Evolutionary conservation across 169 alveolate species (phyloP), one percentile per base, ranked within the genome.

Genomic region (Theileria parva): DNA sequence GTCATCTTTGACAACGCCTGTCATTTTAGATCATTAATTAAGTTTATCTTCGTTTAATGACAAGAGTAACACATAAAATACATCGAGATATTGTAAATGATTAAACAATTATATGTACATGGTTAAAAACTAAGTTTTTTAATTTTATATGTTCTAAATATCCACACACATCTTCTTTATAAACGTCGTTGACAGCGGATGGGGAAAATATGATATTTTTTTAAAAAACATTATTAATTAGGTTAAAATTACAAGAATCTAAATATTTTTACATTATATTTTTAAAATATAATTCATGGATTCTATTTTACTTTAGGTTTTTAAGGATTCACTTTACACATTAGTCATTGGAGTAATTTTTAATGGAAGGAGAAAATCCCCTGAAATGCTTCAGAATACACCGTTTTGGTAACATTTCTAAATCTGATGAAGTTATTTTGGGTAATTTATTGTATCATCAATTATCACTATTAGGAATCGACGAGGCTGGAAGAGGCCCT

Each of bases 401-500:
- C 76, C 80, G 81, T 13, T 71, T 80, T 19, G 86, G 89, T 21
- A 65, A 73, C 19, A 67, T 81, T 32, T 74, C 77, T 19, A 37
- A 21, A 55, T 48, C 65, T 23, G 37, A 44, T 13, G 79, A 81
- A 21, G 74, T 83, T 44, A 77, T 70, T 70, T 60, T 83, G 66
- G 89, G 89, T 83, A 9, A n/a, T 79, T 80, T 37, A 13, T 0
- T 5, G 17, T 21, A 19, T 2, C 60, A 30, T 70, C 19, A 27
- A 8, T 27, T 39, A 27, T 17, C 15, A 6, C n/a, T 0, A 19
- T 21, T 95, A 79, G 99, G 99, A 53, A 95, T 98, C 60, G 99
- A 98, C 87, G 99, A 98, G 77, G 99, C 99, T 13, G 99, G 99
- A 9, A 85, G 99, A 81, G 99, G 99, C 9, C 99, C 99, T 23